Base-by-base conservation (phyloP, 2,329 filamentous ascomycete species). In the Acephala macrosclerotiorum region DNA sequence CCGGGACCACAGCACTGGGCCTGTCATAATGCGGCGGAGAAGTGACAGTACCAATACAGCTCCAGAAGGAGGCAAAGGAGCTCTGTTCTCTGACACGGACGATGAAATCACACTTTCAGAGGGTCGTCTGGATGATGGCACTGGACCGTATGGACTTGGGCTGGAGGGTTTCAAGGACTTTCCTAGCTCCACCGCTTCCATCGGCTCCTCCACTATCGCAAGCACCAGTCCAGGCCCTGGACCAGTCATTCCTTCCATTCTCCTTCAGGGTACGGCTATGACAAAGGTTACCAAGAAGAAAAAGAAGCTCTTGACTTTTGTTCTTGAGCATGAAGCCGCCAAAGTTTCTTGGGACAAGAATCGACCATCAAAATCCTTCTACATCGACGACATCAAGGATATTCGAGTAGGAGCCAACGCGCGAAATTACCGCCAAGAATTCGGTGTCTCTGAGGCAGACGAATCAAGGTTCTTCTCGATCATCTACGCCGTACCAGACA, bases 351-450 rank as follows among this genome's bases (percentile, higher is more conserved):
- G 95, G 95, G 92, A 97, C 77, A 86, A 89, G 56, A 87, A 85
- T 9, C 89, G 92, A 40, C 89, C 91, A 0, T 87, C 89, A 26
- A 98, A 97, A 77, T 89, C 88, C 61, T 91, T 99, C 70, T 96
- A 97, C 77, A 92, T 99, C 68, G 96, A 99, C 74, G 94, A 98
- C 77, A 95, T 99, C 74, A 91, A 92, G 74, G 94, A 97, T 75
- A 94, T 98, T 57, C 89, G 94, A 68, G 88, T 90, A 38, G 94
- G 93, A 20, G 86, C 87, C 14, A 93, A 98, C 76, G 93, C 95
- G 20, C 89, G 92, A 64, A 95, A 97, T 76, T 97, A 97, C 76
- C 91, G 93, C 49, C 89, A 95, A 73, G 94, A 97, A 77, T 92
- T 91, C 75, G 87, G 89, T 45, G 82, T 96, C 25, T 81, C 89